Conservation (phyloP, 768 basidiomycete genomes). For the Albatrellus ellisii region DNA sequence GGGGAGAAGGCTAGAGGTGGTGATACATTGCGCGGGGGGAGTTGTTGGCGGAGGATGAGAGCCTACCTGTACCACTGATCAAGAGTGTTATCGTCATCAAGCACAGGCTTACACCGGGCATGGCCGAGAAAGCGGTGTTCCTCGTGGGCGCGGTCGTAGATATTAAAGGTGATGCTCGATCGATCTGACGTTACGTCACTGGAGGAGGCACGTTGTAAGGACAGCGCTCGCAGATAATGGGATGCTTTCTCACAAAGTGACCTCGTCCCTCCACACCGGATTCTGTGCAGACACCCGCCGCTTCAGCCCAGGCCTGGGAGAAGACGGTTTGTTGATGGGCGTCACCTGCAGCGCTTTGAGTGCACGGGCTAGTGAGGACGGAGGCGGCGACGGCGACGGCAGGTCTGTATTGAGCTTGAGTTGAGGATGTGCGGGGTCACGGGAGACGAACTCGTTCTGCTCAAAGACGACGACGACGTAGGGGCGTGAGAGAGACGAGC, state of each 20-base stretch:
- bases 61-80: conserved; percentile 96
- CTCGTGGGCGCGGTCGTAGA: conserved; percentile 75
- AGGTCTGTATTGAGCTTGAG: conserved; percentile 33
- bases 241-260: conserved; percentile 96
- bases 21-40: neutral
- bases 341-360: conserved; percentile 7
- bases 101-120: conserved; percentile 79
- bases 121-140: conserved; percentile 87
- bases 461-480: conserved; percentile 98
- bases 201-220: conserved; percentile 11
- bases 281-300: conserved; percentile 57
- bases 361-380: conserved; percentile 7
- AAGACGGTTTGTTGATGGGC: conserved; percentile 9
- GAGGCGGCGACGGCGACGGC: conserved; percentile 17
- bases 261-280: conserved; percentile 98
- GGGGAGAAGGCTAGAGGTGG: conserved; percentile 43
- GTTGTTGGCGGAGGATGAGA: neutral
- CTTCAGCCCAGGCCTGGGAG: conserved; percentile 31
- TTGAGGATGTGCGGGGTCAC: conserved; percentile 79
- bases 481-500: conserved; percentile 51
- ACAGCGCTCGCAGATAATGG: conserved; percentile 2
- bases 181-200: conserved; percentile 91
- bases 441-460: conserved; percentile 93
- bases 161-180: conserved; percentile 73
- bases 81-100: conserved; percentile 86